Conservation (phyloP, 108 stramenopile species). For the Skeletonema potamos region DNA sequence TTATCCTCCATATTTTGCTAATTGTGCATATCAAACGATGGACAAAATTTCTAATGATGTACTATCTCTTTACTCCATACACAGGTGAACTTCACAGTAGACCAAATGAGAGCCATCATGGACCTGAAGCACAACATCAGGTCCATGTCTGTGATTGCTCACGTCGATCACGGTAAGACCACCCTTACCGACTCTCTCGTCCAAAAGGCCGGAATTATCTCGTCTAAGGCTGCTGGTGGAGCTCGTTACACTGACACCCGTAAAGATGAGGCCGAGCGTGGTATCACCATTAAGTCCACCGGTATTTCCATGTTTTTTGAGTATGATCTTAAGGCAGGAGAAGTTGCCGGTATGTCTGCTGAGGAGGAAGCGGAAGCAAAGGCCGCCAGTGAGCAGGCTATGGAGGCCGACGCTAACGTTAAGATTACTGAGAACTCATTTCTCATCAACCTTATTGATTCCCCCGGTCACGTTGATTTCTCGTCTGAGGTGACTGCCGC, state of each 20-base stretch:
- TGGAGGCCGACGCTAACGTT: slow-evolving; percentile 76
- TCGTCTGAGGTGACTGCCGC: slow-evolving; percentile 99
- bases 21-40: background rate
- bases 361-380: slow-evolving; percentile 67
- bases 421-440: slow-evolving; percentile 95
- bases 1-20: background rate
- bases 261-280: slow-evolving; percentile 99
- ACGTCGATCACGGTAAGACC: slow-evolving; percentile 99
- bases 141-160: slow-evolving; percentile 99
- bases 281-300: slow-evolving; percentile 99
- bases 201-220: slow-evolving; percentile 99
- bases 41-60: background rate
- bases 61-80: background rate
- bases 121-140: slow-evolving; percentile 99
- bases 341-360: slow-evolving; percentile 69
- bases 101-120: slow-evolving; percentile 99
- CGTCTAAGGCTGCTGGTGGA: slow-evolving; percentile 98
- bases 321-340: slow-evolving; percentile 95
- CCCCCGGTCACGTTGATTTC: slow-evolving; percentile 99
- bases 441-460: slow-evolving; percentile 99
- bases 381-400: slow-evolving; percentile 57
- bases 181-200: slow-evolving; percentile 99
- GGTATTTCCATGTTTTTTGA: slow-evolving; percentile 99
- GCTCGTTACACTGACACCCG: slow-evolving; percentile 99
- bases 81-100: slow-evolving; percentile 99